Base-by-base conservation (phyloP, 140 eudicot genomes). In the Oenanthe javanica region DNA sequence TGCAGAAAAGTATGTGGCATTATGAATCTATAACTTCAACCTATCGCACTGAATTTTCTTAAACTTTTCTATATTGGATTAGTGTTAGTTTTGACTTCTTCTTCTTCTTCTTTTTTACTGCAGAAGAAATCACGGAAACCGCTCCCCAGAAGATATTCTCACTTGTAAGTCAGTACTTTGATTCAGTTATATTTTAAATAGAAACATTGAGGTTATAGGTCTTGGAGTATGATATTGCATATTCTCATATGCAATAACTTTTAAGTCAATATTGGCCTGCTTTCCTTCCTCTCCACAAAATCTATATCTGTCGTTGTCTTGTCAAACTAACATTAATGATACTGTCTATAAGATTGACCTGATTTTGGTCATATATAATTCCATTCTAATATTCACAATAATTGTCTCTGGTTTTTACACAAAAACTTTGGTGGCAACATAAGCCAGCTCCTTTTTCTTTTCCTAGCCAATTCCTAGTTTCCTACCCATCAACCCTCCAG, bases 101-200 rank as follows among this genome's bases (percentile, higher is more conserved):
- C 36, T 31, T 31, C 36, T 31, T n/a, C n/a, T n/a, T n/a, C n/a
- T 69, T n/a, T 79, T 23, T 73, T 79, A 9, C 13, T 89, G 90
- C 88, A 94, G 98, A 90, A 77, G 82, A 76, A 49, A 90, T 36
- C 79, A n/a, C 86, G 50, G 88, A 81, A 72, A 83, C 73, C 49
- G 86, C 81, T 75, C 81, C 79, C 77, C 85, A 83, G 21, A 77
- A 78, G 75, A 51, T 57, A 77, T 90, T 94, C 77, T 85, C 97
- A 74, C 42, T 83, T 86, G 98, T 91, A 85, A 88, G 91, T 78
- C 63, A 78, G 52, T 69, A 18, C 81, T 69, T 77, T 82, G 23
- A 21, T 70, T n/a, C 21, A 36, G 23, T 47, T 18, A 12, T 12
- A 76, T 47, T 45, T 75, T 57, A n/a, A 27, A 14, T 31, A 79